Evolutionary conservation across 2,329 filamentous ascomycete genomes (phyloP).

Genomic region (Lecanicillium sp.): DNA sequence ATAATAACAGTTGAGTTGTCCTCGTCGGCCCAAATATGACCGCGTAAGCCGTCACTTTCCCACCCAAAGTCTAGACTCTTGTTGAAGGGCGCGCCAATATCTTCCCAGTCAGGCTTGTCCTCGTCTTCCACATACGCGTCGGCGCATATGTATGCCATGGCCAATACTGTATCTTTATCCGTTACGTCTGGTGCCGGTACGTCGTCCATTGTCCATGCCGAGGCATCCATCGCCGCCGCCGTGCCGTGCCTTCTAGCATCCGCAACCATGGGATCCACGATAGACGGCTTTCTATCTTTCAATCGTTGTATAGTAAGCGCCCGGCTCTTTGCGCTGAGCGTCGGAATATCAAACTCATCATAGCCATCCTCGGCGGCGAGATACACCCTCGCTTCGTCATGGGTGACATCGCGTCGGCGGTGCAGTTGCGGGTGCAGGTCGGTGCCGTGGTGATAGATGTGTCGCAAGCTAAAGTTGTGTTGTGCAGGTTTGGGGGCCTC

Average conservation of each 20-base stretch:
- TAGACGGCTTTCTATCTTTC: slow-evolving; percentile 64
- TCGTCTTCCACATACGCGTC: slow-evolving; percentile 79
- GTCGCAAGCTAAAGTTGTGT: slow-evolving; percentile 63
- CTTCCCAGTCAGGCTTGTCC: slow-evolving; percentile 70
- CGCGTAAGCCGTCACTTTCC: slow-evolving; percentile 79
- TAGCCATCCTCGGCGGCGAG: slow-evolving; percentile 51
- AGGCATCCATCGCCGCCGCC: slow-evolving; percentile 58
- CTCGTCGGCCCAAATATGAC: slow-evolving; percentile 86
- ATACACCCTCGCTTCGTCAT: slow-evolving; percentile 47
- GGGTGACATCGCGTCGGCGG: slow-evolving; percentile 60
- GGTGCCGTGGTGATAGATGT: slow-evolving; percentile 89
- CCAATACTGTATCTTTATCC: slow-evolving; percentile 76
- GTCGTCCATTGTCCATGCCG: slow-evolving; percentile 77
- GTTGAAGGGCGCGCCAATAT: slow-evolving; percentile 73
- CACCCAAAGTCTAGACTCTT: slow-evolving; percentile 86
- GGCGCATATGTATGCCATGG: slow-evolving; percentile 78
- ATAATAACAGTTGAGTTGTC: slow-evolving; percentile 82
- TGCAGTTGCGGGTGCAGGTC: slow-evolving; percentile 71
- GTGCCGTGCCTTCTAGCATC: slow-evolving; percentile 61
- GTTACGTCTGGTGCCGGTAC: slow-evolving; percentile 72
- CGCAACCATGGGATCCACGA: slow-evolving; percentile 71
- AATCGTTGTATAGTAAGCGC: slow-evolving; percentile 70
- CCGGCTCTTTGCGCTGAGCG: slow-evolving; percentile 54
- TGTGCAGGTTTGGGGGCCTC: slow-evolving; percentile 41
- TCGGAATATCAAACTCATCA: slow-evolving; percentile 39